Percentiles rank a stretch among this genome's conserved stretches.
phyloP scores from a whole-genome alignment of 495 filamentous ascomycete species.

The Penicillium ucsense region DNA sequence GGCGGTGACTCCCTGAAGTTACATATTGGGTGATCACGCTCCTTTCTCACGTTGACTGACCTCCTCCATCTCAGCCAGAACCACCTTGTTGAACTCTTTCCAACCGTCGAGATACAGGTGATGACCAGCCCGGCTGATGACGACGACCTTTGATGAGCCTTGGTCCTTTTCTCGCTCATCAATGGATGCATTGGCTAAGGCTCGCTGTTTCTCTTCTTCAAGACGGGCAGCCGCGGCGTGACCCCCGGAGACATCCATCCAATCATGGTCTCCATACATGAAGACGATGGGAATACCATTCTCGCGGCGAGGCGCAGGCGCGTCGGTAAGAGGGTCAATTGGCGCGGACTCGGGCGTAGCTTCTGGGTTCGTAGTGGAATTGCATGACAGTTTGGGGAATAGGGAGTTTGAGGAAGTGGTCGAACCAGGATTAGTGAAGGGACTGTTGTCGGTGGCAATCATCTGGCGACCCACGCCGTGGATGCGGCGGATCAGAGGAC shows the following conservation, averaged over 20 bases:
- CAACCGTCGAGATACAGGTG: slow-evolving; percentile 88
- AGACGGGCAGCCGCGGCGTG: slow-evolving; percentile 73
- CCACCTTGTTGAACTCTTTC: slow-evolving; percentile 76
- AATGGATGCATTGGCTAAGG: slow-evolving; percentile 47
- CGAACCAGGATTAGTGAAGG: slow-evolving; percentile 2
- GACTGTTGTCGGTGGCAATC: slow-evolving; percentile 20
- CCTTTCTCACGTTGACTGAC: slow-evolving; percentile 37
- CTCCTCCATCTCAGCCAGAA: slow-evolving; percentile 73
- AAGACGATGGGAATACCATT: slow-evolving; percentile 76
- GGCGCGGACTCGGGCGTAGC: slow-evolving; percentile 1
- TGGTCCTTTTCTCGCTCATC: slow-evolving; percentile 65
- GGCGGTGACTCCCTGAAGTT: not conserved
- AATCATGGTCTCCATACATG: slow-evolving; percentile 95
- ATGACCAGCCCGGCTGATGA: slow-evolving; percentile 78
- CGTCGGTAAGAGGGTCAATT: not conserved
- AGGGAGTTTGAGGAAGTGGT: slow-evolving; percentile 9
- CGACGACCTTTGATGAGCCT: slow-evolving; percentile 73
- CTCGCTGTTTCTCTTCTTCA: slow-evolving; percentile 51
- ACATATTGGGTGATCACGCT: slow-evolving; percentile 2
- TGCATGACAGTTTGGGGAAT: slow-evolving; percentile 2
- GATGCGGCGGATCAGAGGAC: slow-evolving; percentile 77
- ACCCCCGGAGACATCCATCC: slow-evolving; percentile 93
- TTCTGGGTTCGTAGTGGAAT: not conserved
- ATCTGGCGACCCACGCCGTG: slow-evolving; percentile 71
- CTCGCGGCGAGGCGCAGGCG: slow-evolving; percentile 38